These are phyloP conservation scores for Geum urbanum DNA, from an alignment of 306 rosid genomes.

Conservation along the genomic window DNA sequence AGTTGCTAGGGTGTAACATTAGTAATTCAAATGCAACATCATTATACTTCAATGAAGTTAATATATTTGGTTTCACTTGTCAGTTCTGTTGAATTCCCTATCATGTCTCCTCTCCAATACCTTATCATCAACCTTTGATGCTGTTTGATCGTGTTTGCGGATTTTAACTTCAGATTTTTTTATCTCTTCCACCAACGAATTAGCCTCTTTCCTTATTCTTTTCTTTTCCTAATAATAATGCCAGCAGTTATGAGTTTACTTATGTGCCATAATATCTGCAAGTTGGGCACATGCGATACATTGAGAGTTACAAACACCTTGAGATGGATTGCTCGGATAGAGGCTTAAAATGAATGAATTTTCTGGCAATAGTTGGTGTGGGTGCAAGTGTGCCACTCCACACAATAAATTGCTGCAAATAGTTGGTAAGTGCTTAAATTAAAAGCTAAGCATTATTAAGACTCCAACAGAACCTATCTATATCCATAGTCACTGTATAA, in stretches of 20 bases:
- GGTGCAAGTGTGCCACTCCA: neutral
- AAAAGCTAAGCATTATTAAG: neutral
- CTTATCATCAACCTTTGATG: neutral
- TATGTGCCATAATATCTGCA: conserved; percentile 6
- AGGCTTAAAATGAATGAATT: neutral
- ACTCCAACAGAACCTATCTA: neutral
- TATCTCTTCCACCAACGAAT: no score
- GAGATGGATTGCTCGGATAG: neutral
- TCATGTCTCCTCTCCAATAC: neutral
- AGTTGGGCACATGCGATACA: neutral
- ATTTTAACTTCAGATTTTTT: no score
- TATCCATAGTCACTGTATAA: neutral
- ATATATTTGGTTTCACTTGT: neutral
- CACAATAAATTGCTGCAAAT: neutral
- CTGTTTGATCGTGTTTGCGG: neutral
- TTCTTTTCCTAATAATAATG: neutral
- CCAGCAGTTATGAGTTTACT: conserved; percentile 3
- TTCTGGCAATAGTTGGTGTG: neutral
- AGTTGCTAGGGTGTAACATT: neutral
- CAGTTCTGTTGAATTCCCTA: neutral
- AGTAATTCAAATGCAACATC: conserved; percentile 11
- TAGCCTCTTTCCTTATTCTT: neutral
- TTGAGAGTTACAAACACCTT: neutral
- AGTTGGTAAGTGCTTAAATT: neutral
- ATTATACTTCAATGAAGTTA: conserved; percentile 7